Conservation (phyloP, 176 grass and related monocot species). For the Stipa capillata region DNA sequence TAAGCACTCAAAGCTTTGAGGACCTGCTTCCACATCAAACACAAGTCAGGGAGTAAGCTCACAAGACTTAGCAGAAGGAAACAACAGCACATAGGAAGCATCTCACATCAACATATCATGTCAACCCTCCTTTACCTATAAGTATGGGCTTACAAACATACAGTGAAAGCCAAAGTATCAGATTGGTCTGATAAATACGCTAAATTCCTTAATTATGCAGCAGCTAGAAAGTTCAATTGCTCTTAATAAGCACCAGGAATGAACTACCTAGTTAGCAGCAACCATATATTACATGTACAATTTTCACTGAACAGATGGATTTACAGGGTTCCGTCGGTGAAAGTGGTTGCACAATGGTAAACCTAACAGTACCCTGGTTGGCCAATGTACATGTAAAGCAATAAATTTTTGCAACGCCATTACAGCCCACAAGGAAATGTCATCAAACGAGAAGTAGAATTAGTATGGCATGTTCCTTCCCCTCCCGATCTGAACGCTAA, state of each 20-base stretch:
- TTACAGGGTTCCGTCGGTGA: background rate
- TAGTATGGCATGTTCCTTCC: background rate
- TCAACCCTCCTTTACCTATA: background rate
- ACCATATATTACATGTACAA: too few relatives aligned
- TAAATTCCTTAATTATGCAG: background rate
- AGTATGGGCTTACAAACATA: too few relatives aligned
- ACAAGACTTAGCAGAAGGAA: background rate
- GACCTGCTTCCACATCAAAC: conserved; percentile 40
- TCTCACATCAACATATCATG: background rate
- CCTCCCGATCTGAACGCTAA: background rate
- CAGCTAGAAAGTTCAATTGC: background rate
- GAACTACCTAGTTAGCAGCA: background rate
- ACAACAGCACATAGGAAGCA: background rate
- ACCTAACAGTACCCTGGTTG: background rate
- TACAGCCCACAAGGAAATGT: background rate
- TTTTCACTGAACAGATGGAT: too few relatives aligned
- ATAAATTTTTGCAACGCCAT: background rate
- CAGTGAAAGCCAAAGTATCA: background rate
- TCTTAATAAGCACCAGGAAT: background rate
- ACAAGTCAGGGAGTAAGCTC: background rate
- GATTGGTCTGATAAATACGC: background rate
- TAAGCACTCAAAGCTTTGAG: conserved; percentile 61
- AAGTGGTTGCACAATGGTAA: background rate
- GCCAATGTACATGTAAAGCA: background rate
- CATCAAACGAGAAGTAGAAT: too few relatives aligned